Base-by-base conservation (phyloP, 768 basidiomycete genomes). In the Terana coerulea region DNA sequence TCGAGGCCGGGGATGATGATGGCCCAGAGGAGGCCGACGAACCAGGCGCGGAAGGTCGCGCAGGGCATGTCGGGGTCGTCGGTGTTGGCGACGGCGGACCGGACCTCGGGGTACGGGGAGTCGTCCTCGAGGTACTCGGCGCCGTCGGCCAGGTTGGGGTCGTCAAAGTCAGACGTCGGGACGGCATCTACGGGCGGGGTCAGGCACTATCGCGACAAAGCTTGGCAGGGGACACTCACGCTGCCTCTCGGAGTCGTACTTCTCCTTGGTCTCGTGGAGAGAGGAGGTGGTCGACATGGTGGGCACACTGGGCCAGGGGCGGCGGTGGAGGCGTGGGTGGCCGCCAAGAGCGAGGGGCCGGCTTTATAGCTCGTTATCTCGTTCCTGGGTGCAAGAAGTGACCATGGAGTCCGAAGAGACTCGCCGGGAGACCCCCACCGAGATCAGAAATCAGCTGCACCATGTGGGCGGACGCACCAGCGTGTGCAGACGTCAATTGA, bases 1-100 rank as follows among this genome's bases (percentile, higher is more conserved):
- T 90, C 87, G 45, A 81, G 67, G 30, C 80, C 81, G 10, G 81
- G 77, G 37, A 83, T 73, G 22, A 83, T 45, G 40, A 78, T 72
- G 4, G 81, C 74, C 74, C 77, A 83, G 15, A 73, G 63, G 24
- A 80, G 45, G 29, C 81, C 78, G 41, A 83, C 69, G 35, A 80
- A 57, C 69, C 69, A 71, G 11, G 59, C 59, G 22, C 69, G 66
- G 19, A 71, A 52, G 3, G 81, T 80, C 17, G 76, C 72, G 22
- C 73, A 73, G 22, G 79, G 78, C 74, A 84, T 81, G 24, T 69
- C 67, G 10, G 78, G 75, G 59, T 84, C 83, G 60, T 86, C 83
- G 21, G 75, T 77, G 61, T 84, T 84, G 33, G 81, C 75, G n/a
- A 84, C 83, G 48, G 56, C 56, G 28, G 56, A 47, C 10, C 56